Percentiles rank a stretch among this genome's conserved stretches.
Evolutionary conservation across 345 rosid species (phyloP).

Genomic region (Brassica juncea): DNA sequence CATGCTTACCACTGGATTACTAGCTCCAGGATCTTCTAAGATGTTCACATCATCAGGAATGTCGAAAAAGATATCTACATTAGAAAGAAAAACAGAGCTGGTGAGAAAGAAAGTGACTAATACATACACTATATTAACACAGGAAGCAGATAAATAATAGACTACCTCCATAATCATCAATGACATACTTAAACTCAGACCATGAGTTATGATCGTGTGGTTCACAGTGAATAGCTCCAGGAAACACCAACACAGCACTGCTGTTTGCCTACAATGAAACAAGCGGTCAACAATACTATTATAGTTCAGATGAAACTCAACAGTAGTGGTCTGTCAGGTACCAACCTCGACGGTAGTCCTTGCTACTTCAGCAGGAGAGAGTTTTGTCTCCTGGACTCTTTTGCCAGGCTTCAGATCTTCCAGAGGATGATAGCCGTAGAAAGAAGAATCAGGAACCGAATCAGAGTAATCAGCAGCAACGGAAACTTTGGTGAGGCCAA

Average conservation of each 20-base stretch:
- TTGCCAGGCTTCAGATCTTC: constrained; percentile 71
- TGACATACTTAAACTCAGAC: constrained; percentile 76
- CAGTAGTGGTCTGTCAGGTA: constrained; percentile 4
- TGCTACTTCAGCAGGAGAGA: constrained; percentile 74
- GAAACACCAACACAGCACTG: constrained; percentile 74
- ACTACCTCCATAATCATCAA: constrained; percentile 94
- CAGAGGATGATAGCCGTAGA: constrained; percentile 88
- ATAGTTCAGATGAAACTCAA: constrained; percentile 7
- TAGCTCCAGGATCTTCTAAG: constrained; percentile 82
- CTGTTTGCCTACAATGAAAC: constrained; percentile 58
- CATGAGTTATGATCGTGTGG: constrained; percentile 85
- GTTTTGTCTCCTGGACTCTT: constrained; percentile 66
- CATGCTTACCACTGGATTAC: constrained; percentile 85
- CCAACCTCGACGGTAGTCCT: constrained; percentile 86
- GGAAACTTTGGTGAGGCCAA: constrained; percentile 67
- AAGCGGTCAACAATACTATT: not conserved
- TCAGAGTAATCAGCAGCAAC: constrained; percentile 99
- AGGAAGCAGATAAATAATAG: not conserved
- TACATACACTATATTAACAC: not conserved
- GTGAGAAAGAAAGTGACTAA: constrained; percentile 24
- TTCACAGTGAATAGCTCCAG: constrained; percentile 79
- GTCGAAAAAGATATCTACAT: constrained; percentile 81
- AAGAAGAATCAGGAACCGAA: constrained; percentile 87
- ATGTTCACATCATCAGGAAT: constrained; percentile 74
- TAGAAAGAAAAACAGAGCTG: not conserved